Evolutionary conservation across 108 stramenopile species (phyloP), one percentile per base, ranked within the genome.

Genomic region (Skeletonema potamos): DNA sequence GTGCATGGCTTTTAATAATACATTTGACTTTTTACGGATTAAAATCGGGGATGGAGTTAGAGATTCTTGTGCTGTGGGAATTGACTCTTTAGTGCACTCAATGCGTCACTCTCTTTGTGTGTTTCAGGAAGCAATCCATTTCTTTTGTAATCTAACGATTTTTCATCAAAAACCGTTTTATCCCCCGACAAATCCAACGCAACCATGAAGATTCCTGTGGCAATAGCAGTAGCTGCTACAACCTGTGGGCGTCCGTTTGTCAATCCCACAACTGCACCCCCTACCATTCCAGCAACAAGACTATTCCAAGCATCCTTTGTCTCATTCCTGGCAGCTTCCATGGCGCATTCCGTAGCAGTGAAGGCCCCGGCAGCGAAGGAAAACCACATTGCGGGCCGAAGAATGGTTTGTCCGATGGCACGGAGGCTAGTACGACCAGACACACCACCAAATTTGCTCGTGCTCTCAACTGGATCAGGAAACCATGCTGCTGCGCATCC

Each of bases 401-500:
- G 28, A 12, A 82, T 29, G 8, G 76, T 58, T 18, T 73, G 72
- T 44, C 64, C 64, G 54, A 82, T 48, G 54, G 76, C 68, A 29
- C 72, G 72, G 54, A 57, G 33, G 18, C 57, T 58, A 4, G 82
- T 62, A 6, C 24, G 34, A 30, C 67, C 74, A 26, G 72, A 13
- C 7, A 28, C n/a, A 28, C 18, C 62, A 5, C 27, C 66, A 11
- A 58, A 58, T 63, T 51, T 76, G 41, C 61, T 46, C 2, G 65
- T 8, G 44, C 68, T 46, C 22, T 55, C 28, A 4, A 77, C 44
- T 26, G 82, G 66, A 62, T 82, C 82, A 27, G 82, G 82, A 27
- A 68, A 78, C 82, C 82, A 82, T 57, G 82, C 82, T 30, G 72
- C 72, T 34, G 37, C 20, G 62, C 74, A 76, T 13, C 72, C 61